phyloP scores from a whole-genome alignment of 1,139 yeast species.

The Trichomonascaceae sp. region DNA sequence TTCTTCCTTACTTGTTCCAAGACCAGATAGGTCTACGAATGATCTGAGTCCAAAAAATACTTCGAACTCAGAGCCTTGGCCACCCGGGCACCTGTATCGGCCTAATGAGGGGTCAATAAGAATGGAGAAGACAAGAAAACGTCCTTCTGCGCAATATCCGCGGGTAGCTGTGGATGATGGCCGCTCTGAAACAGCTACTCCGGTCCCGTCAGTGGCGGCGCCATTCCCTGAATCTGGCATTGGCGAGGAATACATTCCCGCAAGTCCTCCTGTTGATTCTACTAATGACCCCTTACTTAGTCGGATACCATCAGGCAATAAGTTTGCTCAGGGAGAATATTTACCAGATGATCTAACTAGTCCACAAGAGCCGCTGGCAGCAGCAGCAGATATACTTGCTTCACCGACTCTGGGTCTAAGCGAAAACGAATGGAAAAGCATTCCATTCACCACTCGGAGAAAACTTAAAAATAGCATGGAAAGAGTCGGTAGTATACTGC shows the following conservation, averaged over 20 bases:
- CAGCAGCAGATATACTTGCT: constrained; percentile 11
- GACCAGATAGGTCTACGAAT: background rate
- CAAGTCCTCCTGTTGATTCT: background rate
- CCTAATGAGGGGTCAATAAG: background rate
- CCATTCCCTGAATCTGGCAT: constrained; percentile 4
- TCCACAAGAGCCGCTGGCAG: background rate
- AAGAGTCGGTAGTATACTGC: constrained; percentile 5
- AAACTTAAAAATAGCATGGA: constrained; percentile 21
- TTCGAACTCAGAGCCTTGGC: background rate
- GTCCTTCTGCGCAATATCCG: background rate
- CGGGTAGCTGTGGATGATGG: background rate
- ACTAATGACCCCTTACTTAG: background rate
- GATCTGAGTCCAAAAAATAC: background rate
- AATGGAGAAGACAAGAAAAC: background rate
- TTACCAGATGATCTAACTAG: background rate
- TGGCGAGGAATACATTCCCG: constrained; percentile 6
- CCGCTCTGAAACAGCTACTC: background rate
- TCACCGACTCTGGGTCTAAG: constrained; percentile 23
- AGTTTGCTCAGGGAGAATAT: constrained; percentile 1
- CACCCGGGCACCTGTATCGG: background rate
- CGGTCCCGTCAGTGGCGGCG: background rate
- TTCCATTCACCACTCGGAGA: constrained; percentile 25
- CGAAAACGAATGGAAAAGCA: constrained; percentile 25
- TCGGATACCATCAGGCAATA: background rate
- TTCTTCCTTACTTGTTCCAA: background rate